Base-by-base conservation (phyloP, 2,329 filamentous ascomycete genomes). In the Ophidiomyces ophidiicola region DNA sequence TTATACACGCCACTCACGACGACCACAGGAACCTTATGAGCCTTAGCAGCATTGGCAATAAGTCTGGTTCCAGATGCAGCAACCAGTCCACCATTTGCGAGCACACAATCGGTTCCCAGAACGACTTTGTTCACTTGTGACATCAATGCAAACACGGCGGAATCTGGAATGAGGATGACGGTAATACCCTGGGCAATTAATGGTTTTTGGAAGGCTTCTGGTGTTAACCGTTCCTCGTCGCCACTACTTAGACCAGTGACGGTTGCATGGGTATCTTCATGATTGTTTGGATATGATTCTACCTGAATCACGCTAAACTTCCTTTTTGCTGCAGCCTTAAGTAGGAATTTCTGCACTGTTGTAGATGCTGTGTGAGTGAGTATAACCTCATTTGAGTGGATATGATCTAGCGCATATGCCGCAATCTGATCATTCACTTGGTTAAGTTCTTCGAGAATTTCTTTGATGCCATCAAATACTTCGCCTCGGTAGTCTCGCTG, bases 71-170 rank as follows among this genome's bases (percentile, higher is more conserved):
- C 90, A 4, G 82, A 78, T 28, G 86, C 80, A 12, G 85, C 82
- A 19, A 96, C 72, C 18, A 94, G 74, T 5, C 82, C 82, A 36
- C 90, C 90, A 52, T 93, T 90, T 35, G 84, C 83, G 32, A 92
- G 76, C 19, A 98, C 83, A 3, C 82, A 80, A 53, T 87, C 81
- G 4, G 88, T 88, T 8, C 82, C 80, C 5, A 98, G 69, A 34
- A 98, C 82, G 45, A 98, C 88, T 65, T 94, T 94, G 69, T 88
- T 92, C 51, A 94, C 84, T 44, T 82, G 78, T 6, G 87, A 82
- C 83, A 98, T 96, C 53, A 96, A 82, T 1, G 87, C 86, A 64
- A 87, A 92, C 39, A 93, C 73, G 6, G 85, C 82, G 5, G 78
- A 80, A 59, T 93, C 87, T 30, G 84, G 78, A 40, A 96, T 78